phyloP scores from a whole-genome alignment of 2,329 filamentous ascomycete species.

The Ophiocordyceps camponoti-rufipedis region DNA sequence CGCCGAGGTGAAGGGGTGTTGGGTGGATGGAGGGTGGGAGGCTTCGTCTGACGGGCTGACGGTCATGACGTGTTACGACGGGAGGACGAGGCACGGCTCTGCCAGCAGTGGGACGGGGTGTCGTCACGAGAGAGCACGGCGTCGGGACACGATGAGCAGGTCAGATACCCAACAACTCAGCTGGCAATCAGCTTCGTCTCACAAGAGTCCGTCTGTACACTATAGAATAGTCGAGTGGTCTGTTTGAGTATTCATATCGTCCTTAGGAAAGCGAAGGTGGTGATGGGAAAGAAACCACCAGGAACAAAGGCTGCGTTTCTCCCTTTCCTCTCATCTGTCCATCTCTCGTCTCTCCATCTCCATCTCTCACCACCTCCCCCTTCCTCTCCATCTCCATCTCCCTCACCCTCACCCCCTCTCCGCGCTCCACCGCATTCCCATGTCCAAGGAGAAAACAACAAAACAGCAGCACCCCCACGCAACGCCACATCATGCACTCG shows the following conservation, averaged over 20 bases:
- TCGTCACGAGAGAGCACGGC: no score
- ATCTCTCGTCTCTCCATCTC: not conserved
- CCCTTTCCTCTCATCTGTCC: not conserved
- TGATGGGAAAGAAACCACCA: slow-evolving; percentile 3
- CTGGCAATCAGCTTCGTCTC: not conserved
- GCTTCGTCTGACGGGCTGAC: no score
- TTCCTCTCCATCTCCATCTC: no score
- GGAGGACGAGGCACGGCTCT: no score
- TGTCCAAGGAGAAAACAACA: no score
- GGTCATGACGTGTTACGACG: no score
- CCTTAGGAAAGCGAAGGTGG: slow-evolving; percentile 16
- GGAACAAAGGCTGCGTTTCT: slow-evolving; percentile 8
- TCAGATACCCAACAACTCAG: no score
- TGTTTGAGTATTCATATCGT: slow-evolving; percentile 11
- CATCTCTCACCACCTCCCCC: not conserved
- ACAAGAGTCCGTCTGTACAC: not conserved
- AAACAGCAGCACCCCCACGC: not conserved
- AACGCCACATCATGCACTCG: slow-evolving; percentile 12
- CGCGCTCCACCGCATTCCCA: not conserved
- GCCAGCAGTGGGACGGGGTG: no score
- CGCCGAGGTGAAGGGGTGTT: no score
- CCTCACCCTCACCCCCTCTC: not conserved
- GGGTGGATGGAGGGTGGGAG: no score
- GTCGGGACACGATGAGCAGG: no score
- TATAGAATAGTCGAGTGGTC: not conserved